Percentiles rank a stretch among this genome's conserved stretches.
These are phyloP conservation scores for Dendrocalamus latiflorus DNA, from an alignment of 202 grass and related monocot genomes.

Conservation along the genomic window DNA sequence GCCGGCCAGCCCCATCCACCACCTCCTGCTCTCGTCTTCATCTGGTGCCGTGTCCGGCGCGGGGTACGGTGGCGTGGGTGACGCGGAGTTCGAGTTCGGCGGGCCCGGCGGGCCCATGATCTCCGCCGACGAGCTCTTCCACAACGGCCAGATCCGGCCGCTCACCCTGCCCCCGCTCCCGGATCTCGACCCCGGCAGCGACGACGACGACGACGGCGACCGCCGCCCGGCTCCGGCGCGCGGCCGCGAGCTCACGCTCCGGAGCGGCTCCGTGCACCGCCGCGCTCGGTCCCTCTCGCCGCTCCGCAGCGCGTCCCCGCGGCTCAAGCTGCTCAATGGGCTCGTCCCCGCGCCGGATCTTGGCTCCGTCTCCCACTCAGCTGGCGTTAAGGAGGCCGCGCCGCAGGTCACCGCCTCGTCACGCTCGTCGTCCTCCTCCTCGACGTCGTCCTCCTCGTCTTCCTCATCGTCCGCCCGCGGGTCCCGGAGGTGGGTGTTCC, in stretches of 20 bases:
- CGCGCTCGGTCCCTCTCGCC: slow-evolving; percentile 90
- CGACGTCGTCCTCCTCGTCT: slow-evolving; percentile 43
- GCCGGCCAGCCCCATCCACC: slow-evolving; percentile 94
- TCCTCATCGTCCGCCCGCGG: slow-evolving; percentile 33
- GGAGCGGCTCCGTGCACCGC: slow-evolving; percentile 69
- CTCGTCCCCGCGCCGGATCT: slow-evolving; percentile 42
- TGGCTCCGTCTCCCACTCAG: neutral
- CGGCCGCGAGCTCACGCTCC: slow-evolving; percentile 50
- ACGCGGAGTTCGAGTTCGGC: slow-evolving; percentile 88
- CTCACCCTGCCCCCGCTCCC: slow-evolving; percentile 63
- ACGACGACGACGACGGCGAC: slow-evolving; percentile 29
- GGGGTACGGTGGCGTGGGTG: too few species aligned
- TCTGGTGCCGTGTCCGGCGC: neutral
- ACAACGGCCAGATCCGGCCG: slow-evolving; percentile 88
- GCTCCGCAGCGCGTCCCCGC: slow-evolving; percentile 54
- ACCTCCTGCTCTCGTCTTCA: slow-evolving; percentile 55
- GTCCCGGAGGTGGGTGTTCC: slow-evolving; percentile 76
- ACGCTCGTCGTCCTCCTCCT: slow-evolving; percentile 52
- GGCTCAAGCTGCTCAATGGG: slow-evolving; percentile 50
- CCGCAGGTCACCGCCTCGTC: slow-evolving; percentile 63
- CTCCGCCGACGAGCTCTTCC: slow-evolving; percentile 92
- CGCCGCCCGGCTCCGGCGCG: neutral
- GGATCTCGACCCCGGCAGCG: slow-evolving; percentile 52
- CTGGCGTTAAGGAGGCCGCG: slow-evolving; percentile 10
- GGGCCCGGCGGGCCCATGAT: slow-evolving; percentile 66